Conservation (phyloP, 2,329 filamentous ascomycete genomes). For the Fusarium fracticaudum region DNA sequence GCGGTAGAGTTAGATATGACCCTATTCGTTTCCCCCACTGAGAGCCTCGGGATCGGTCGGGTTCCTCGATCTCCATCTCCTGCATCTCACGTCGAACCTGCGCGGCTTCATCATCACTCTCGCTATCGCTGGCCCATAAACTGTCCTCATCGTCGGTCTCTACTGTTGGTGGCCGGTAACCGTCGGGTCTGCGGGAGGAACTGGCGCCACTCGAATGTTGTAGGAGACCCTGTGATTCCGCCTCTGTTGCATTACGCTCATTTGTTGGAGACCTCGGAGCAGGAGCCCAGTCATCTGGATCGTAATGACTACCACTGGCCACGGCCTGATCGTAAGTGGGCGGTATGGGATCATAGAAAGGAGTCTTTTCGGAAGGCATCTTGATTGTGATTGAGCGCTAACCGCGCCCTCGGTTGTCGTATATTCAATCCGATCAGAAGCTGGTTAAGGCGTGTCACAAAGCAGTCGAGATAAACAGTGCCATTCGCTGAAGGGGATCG, state of each 20-base stretch:
- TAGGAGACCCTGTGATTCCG: slow-evolving; percentile 82
- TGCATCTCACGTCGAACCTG: slow-evolving; percentile 84
- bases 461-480: slow-evolving; percentile 7
- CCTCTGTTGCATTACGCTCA: slow-evolving; percentile 73
- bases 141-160: slow-evolving; percentile 77
- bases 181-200: slow-evolving; percentile 57
- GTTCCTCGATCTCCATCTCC: slow-evolving; percentile 87
- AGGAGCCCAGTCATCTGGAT: slow-evolving; percentile 44
- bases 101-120: slow-evolving; percentile 64
- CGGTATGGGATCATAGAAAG: slow-evolving; percentile 56
- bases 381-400: slow-evolving; percentile 29
- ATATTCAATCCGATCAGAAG: slow-evolving; percentile 11
- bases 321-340: slow-evolving; percentile 56
- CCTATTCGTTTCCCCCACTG: slow-evolving; percentile 66
- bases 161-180: slow-evolving; percentile 84
- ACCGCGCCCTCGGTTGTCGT: slow-evolving; percentile 29
- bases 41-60: slow-evolving; percentile 55
- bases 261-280: slow-evolving; percentile 51
- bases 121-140: slow-evolving; percentile 60
- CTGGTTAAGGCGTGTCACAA: slow-evolving; percentile 7
- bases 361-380: slow-evolving; percentile 53
- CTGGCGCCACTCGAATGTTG: slow-evolving; percentile 58
- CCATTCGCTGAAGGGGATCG: slow-evolving; percentile 23
- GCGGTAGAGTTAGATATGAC: slow-evolving; percentile 61
- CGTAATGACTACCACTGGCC: slow-evolving; percentile 49